Conservation (phyloP, 169 alveolate genomes). For the Eimeria praecox region DNA sequence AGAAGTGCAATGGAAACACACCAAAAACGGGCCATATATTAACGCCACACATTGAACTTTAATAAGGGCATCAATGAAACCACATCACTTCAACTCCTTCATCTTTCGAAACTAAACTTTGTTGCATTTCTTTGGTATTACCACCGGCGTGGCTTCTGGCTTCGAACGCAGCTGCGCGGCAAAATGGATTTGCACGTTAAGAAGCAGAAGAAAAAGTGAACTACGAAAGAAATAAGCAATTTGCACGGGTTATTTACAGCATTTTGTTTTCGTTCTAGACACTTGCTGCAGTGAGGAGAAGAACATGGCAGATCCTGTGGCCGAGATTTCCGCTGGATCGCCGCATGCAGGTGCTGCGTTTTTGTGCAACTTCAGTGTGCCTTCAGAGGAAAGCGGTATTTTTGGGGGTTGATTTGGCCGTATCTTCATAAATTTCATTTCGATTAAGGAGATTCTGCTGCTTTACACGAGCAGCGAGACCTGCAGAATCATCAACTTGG, state of each 20-base stretch:
- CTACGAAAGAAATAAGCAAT: background rate
- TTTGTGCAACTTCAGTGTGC: background rate
- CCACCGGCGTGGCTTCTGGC: background rate
- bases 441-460: background rate
- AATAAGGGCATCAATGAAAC: background rate
- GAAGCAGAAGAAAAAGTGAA: background rate
- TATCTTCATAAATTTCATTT: background rate
- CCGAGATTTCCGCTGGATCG: background rate
- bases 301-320: background rate
- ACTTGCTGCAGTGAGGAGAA: background rate
- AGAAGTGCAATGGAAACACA: background rate
- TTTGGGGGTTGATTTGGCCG: background rate
- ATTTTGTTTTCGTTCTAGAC: too few species aligned
- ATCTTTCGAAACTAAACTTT: background rate
- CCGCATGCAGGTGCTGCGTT: slow-evolving; percentile 26
- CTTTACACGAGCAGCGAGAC: background rate
- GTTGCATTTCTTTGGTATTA: background rate
- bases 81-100: background rate
- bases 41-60: background rate
- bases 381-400: background rate
- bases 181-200: background rate
- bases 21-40: background rate
- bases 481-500: background rate
- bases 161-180: background rate
- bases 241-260: too few species aligned